Conservation (phyloP, 495 filamentous ascomycete genomes). For the Penicillium ochrochloron region DNA sequence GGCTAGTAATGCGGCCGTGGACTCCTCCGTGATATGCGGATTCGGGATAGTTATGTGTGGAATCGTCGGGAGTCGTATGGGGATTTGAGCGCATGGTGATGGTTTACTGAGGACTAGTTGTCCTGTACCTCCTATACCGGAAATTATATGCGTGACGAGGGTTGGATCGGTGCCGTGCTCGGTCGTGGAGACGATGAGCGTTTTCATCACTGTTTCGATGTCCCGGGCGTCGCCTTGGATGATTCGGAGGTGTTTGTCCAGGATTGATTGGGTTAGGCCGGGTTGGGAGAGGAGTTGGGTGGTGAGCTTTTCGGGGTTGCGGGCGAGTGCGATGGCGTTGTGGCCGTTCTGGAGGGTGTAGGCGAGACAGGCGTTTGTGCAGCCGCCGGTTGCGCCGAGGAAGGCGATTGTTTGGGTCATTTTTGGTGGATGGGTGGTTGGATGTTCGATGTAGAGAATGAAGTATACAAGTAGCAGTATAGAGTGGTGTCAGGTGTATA, state of each 20-base stretch:
- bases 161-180: constrained; percentile 15
- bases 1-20: constrained; percentile 30
- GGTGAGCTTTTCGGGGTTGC: constrained; percentile 62
- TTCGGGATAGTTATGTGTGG: constrained; percentile 30
- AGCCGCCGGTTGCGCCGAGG: constrained; percentile 53
- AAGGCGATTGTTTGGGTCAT: constrained; percentile 39
- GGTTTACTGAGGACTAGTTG: constrained; percentile 15
- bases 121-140: constrained; percentile 47
- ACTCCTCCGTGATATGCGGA: constrained; percentile 33
- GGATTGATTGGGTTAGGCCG: constrained; percentile 35
- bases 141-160: constrained; percentile 44
- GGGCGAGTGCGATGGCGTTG: constrained; percentile 51
- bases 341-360: constrained; percentile 52
- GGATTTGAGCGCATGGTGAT: constrained; percentile 26
- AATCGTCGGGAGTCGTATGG: constrained; percentile 19
- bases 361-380: constrained; percentile 46
- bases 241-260: constrained; percentile 45
- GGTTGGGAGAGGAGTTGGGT: constrained; percentile 38
- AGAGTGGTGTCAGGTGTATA: background rate
- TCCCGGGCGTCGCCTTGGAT: constrained; percentile 54
- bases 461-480: too few species aligned
- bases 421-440: background rate
- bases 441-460: background rate
- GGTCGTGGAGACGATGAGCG: constrained; percentile 27
- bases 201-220: constrained; percentile 34